A percentile compares a stretch with the other conserved stretches of the same genome.
Evolutionary conservation across 345 rosid genomes (phyloP).

Genomic region (Theobroma cacao): DNA sequence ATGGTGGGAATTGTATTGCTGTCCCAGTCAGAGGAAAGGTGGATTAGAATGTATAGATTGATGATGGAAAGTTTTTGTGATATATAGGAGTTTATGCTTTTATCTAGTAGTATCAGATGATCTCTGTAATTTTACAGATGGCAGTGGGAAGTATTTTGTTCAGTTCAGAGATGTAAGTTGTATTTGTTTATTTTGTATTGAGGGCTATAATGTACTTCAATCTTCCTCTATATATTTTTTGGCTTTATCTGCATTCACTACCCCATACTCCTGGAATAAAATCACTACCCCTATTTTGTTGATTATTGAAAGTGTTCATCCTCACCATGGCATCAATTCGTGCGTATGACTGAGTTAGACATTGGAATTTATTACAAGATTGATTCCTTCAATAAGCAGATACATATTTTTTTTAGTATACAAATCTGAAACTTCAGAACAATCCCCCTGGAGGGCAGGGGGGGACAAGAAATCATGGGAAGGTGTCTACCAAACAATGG

Average conservation of each 20-base stretch:
- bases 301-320: background rate
- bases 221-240: background rate
- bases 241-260: background rate
- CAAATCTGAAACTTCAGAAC: background rate
- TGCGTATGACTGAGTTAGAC: background rate
- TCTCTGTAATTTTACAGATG: conserved; percentile 20
- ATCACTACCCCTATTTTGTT: background rate
- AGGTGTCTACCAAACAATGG: background rate
- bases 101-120: conserved; percentile 1
- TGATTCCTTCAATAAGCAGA: background rate
- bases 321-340: background rate
- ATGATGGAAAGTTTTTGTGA: conserved; percentile 17
- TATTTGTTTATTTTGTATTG: conserved; percentile 10
- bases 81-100: conserved; percentile 20
- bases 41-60: conserved; percentile 40
- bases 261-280: background rate
- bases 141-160: conserved; percentile 14
- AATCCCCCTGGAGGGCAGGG: background rate
- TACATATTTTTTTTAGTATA: background rate
- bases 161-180: conserved; percentile 15
- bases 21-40: background rate
- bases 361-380: background rate
- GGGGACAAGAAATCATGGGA: conserved; percentile 8
- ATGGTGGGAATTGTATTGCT: conserved; percentile 8
- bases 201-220: background rate